Base-by-base conservation (phyloP, 352 stramenopile genomes). In the Phytophthora lateralis region DNA sequence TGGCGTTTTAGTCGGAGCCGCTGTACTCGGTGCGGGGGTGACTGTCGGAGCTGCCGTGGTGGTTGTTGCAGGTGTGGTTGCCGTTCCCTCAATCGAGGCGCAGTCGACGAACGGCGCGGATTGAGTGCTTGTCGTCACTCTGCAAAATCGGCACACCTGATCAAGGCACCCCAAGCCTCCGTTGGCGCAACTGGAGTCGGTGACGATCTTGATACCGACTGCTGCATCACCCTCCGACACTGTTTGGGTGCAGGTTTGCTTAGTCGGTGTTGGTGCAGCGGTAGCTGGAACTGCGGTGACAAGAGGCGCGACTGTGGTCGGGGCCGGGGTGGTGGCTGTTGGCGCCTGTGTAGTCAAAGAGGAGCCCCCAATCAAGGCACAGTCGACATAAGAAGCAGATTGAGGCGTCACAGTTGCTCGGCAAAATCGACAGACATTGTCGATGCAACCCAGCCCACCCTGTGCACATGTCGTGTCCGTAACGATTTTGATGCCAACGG, bases 91-190 rank as follows among this genome's bases (percentile, higher is more conserved):
- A 46, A 75, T 71, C n/a, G 51, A 48, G 21, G 56, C 12, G 32
- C 67, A 75, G 29, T 71, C 62, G 6, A 66, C 34, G 32, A 72
- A 72, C 15, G 63, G 27, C 9, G 52, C 45, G 15, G 67, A 72
- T 30, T 75, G 62, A 39, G 14, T 15, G 6, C 53, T 66, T 43
- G 42, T 66, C 14, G 54, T 57, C 15, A 50, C 46, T 59, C 69
- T 52, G 30, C 73, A 85, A 48, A 74, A 80, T 35, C 73, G 67
- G 42, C 76, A 85, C 6, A 78, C 44, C 15, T 73, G 51, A 26
- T 72, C 63, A 37, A 75, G 65, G 26, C 71, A 77, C 8, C 68
- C 71, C 44, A 77, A 34, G 9, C 71, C 71, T 9, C 67, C 71
- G 17, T 9, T 29, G 6, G 27, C 45, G 34, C 71, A 77, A 27